Evolutionary conservation across 768 basidiomycete genomes (phyloP).

Genomic region (Coprinopsis sp.): DNA sequence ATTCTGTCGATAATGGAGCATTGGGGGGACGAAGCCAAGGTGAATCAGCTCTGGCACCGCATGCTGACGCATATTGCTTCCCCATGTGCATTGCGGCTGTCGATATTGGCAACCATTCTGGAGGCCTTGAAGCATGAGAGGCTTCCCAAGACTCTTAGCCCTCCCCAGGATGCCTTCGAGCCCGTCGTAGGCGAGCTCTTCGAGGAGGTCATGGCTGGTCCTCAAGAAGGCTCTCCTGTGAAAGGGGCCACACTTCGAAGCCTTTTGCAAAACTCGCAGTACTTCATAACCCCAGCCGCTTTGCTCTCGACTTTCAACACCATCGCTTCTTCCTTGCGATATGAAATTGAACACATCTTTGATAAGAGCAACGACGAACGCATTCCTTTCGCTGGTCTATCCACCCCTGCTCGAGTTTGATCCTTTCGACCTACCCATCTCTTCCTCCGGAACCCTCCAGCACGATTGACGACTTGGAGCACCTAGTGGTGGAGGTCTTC

Average conservation of each 20-base stretch:
- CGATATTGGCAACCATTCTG: slow-evolving; percentile 29
- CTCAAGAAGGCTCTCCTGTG: slow-evolving; percentile 16
- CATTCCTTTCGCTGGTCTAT: slow-evolving; percentile 23
- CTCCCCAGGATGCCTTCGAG: slow-evolving; percentile 42
- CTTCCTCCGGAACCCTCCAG: neutral
- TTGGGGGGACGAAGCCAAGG: slow-evolving; percentile 30
- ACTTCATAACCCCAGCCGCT: slow-evolving; percentile 8
- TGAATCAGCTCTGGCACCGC: slow-evolving; percentile 40
- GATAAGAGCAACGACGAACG: slow-evolving; percentile 3
- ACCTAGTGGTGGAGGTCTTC: slow-evolving; percentile 41
- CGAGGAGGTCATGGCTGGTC: slow-evolving; percentile 26
- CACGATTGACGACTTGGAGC: slow-evolving; percentile 6
- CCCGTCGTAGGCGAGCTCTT: slow-evolving; percentile 35
- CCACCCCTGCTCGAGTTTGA: slow-evolving; percentile 25
- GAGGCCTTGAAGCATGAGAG: slow-evolving; percentile 32
- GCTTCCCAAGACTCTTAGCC: slow-evolving; percentile 44
- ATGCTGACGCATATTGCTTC: slow-evolving; percentile 42
- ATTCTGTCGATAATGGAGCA: slow-evolving; percentile 50
- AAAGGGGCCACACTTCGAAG: too few relatives aligned
- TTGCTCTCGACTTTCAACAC: slow-evolving; percentile 6
- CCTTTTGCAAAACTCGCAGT: too few relatives aligned
- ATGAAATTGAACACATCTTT: slow-evolving; percentile 5
- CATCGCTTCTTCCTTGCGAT: slow-evolving; percentile 7
- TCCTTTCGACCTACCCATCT: slow-evolving; percentile 22
- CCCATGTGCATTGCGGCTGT: slow-evolving; percentile 17